Base-by-base conservation (phyloP, 169 alveolate species). In the Eimeria sp. region DNA sequence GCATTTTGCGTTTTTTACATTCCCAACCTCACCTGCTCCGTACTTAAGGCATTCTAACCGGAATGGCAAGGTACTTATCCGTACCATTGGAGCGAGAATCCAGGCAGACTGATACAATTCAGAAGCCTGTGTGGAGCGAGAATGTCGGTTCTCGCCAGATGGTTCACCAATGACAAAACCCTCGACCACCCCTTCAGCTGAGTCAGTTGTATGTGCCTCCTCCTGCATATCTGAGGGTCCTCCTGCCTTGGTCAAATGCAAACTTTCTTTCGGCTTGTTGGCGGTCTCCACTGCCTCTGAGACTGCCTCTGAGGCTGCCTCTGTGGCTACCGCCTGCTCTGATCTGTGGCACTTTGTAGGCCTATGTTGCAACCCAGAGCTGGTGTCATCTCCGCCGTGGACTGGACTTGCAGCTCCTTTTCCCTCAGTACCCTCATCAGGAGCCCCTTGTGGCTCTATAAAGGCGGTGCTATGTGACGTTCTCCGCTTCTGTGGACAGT, bases 41-140 rank as follows among this genome's bases (percentile, higher is more conserved):
- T 95, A 95, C 58, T 89, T 88, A 77, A 95, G 97, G 83, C 97
- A 95, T 25, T 89, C 95, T n/a, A 95, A 46, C 27, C 97, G 97
- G 62, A 95, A 95, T 13, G 97, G 97, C 66, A 95, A 88, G 33
- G 87, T 89, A 66, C 97, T 95, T 40, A 95, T 89, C 78, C 97
- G 97, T 54, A 95, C 97, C 97, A 95, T 95, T 11, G 97, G 97
- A 49, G 97, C 97, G 43, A 95, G 90, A 6, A 95, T 80, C 94
- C 95, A 95, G 37, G 83, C 72, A 33, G 72, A 54, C n/a, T 56
- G 90, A 56, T 77, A 91, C 60, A 52, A 4, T 33, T 56, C 77
- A 20, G 77, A 33, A n/a, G 77, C 27, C 27, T 25, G 33, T 20
- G 37, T 2, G 60, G 78, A 56, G 58, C 40, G 27, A n/a, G 62